These are phyloP conservation scores for Zoysia japonica DNA, from an alignment of 176 grass and related monocot genomes.

Conservation along the genomic window DNA sequence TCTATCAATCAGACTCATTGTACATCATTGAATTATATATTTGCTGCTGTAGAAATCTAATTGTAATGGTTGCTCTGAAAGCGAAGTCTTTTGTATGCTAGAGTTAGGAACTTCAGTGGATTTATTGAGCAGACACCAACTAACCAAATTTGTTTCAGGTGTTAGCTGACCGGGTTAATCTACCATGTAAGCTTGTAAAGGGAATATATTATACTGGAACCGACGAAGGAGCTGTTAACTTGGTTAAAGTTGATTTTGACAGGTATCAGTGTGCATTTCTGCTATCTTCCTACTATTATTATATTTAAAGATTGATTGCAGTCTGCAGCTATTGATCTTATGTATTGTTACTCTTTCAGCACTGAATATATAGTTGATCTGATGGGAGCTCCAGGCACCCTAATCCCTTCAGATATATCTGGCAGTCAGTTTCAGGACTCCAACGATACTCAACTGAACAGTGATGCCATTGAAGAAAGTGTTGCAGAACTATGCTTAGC, in stretches of 20 bases:
- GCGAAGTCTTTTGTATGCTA: constrained; percentile 7
- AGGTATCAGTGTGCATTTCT: constrained; percentile 55
- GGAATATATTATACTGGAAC: constrained; percentile 90
- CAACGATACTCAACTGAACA: constrained; percentile 60
- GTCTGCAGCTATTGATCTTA: constrained; percentile 14
- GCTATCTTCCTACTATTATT: constrained; percentile 16
- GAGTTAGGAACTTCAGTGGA: not conserved
- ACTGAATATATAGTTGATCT: constrained; percentile 95
- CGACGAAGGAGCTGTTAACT: constrained; percentile 96
- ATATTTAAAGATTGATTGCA: constrained; percentile 23
- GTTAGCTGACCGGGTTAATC: constrained; percentile 85
- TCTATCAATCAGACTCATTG: constrained; percentile 3
- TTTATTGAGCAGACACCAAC: constrained; percentile 12
- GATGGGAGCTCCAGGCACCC: constrained; percentile 94
- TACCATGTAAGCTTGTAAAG: constrained; percentile 97
- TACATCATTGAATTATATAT: not conserved
- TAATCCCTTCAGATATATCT: constrained; percentile 93
- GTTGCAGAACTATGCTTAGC: constrained; percentile 71
- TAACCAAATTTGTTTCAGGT: constrained; percentile 63
- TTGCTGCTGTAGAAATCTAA: constrained; percentile 10
- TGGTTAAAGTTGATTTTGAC: constrained; percentile 89
- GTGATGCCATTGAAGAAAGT: constrained; percentile 71
- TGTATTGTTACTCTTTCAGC: constrained; percentile 38
- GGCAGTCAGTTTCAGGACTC: constrained; percentile 70
- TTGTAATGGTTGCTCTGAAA: constrained; percentile 10